Evolutionary conservation across 352 stramenopile genomes (phyloP).

Genomic region (Elongisporangium senticosum): DNA sequence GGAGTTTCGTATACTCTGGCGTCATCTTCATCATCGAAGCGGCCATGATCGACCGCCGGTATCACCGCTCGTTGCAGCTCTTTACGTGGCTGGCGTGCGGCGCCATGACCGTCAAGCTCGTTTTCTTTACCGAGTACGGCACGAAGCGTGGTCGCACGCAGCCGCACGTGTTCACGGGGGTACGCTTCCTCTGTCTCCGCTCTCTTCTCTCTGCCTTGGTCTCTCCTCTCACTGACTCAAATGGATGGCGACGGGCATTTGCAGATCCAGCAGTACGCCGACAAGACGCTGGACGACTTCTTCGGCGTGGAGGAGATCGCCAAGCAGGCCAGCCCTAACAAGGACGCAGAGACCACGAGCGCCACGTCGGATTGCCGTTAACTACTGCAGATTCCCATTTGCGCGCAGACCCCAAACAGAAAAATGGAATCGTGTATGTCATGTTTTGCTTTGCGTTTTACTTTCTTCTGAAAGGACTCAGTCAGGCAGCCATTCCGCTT

Average conservation of each 20-base stretch:
- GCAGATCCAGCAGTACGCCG: conserved; percentile 70
- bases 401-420: background rate
- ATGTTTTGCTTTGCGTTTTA: background rate
- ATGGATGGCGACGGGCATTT: conserved; percentile 5
- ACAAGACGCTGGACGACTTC: conserved; percentile 83
- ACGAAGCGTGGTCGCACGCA: conserved; percentile 41
- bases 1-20: background rate
- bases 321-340: conserved; percentile 13
- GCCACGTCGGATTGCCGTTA: background rate
- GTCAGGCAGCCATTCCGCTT: background rate
- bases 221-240: conserved; percentile 5
- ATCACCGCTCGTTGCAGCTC: conserved; percentile 77
- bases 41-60: conserved; percentile 80
- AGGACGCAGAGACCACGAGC: background rate
- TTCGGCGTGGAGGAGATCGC: conserved; percentile 77
- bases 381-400: background rate
- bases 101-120: conserved; percentile 78
- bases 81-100: conserved; percentile 76
- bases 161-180: conserved; percentile 73
- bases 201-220: background rate
- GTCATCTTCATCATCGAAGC: background rate
- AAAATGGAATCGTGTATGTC: background rate
- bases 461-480: conserved; percentile 1
- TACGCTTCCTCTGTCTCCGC: conserved; percentile 16
- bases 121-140: conserved; percentile 82